A percentile compares a stretch with the other conserved stretches of the same genome.
Evolutionary conservation across 352 stramenopile genomes (phyloP).

Genomic region (Globisporangium paddicum): DNA sequence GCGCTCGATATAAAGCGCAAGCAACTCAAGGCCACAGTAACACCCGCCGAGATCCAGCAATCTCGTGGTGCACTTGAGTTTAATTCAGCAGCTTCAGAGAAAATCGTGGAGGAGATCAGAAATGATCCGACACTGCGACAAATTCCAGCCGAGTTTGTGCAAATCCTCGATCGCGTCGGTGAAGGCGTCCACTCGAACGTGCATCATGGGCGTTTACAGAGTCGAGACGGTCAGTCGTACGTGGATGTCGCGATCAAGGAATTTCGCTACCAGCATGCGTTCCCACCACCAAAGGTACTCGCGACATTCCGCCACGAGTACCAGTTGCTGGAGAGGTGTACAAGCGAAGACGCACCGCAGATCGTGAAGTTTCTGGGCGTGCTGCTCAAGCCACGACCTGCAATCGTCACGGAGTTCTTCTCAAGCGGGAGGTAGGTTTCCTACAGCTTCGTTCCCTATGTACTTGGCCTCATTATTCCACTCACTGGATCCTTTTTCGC

Average conservation of each 20-base stretch:
- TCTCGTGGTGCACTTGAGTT: neutral
- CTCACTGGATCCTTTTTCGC: neutral
- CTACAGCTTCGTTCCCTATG: neutral
- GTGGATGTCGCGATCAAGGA: constrained; percentile 30
- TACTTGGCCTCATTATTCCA: neutral
- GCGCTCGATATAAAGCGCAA: constrained; percentile 34
- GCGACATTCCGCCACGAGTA: constrained; percentile 32
- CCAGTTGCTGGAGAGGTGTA: constrained; percentile 18
- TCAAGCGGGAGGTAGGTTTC: constrained; percentile 20
- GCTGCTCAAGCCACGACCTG: constrained; percentile 18
- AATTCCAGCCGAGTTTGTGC: constrained; percentile 11
- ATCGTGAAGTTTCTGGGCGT: constrained; percentile 27
- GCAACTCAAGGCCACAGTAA: constrained; percentile 31
- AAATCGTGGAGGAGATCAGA: constrained; percentile 21
- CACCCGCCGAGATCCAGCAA: constrained; percentile 7
- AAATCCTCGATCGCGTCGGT: constrained; percentile 17
- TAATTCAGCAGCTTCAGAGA: constrained; percentile 1
- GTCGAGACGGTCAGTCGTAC: neutral
- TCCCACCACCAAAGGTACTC: constrained; percentile 28
- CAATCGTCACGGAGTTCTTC: constrained; percentile 33
- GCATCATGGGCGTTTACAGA: constrained; percentile 11
- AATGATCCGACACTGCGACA: constrained; percentile 8
- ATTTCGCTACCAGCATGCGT: constrained; percentile 25
- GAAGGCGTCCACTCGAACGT: constrained; percentile 35
- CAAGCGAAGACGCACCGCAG: constrained; percentile 7